Evolutionary conservation across 331 rosid genomes (phyloP), one percentile per base, ranked within the genome.

Genomic region (Pyrus hybrid): DNA sequence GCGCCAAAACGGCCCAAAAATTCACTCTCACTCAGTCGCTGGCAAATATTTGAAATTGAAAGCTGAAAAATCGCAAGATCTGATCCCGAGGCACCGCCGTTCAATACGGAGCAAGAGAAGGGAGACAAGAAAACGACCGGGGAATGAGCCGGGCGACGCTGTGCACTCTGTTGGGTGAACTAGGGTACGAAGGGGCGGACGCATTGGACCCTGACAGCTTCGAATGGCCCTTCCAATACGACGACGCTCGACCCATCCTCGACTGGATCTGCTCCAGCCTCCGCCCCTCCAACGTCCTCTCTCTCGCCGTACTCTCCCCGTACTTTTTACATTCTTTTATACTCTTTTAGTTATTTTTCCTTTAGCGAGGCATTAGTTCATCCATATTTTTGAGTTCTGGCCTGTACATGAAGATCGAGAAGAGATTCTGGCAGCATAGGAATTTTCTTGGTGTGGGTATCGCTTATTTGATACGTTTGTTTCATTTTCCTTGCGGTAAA

Each of bases 201-300:
- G 76, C 83, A 28, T 84, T 92, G 28, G 99, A 92, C 76, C 93
- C 96, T 1, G 99, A 92, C 77, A 94, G 97, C 81, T 94, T 94
- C 80, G 99, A 94, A 60, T 94, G 99, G 99, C 97, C 97, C 1
- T 92, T 94, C 58, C 97, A 90, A 41, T 92, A 88, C 79, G 97
- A 92, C 75, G 97, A 92, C 53, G 90, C 97, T 8, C 97, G 96
- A 51, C 97, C 93, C 41, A 88, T 92, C 54, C 97, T 92, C 64
- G 90, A 94, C 64, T 94, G 97, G 99, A 84, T 94, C 86, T 92
- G 92, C 84, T 90, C 99, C 74, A 92, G 88, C 82, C 95, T 94
- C 22, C 97, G 99, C 14, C 85, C 90, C 30, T 90, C 97, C 79
- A 94, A 94, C 41, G 91, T 94, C 70, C 96, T 94, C 73, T 91